These are phyloP conservation scores for Coemansia aciculifera DNA, from an alignment of 192 early-diverging fungal species.

Conservation along the genomic window DNA sequence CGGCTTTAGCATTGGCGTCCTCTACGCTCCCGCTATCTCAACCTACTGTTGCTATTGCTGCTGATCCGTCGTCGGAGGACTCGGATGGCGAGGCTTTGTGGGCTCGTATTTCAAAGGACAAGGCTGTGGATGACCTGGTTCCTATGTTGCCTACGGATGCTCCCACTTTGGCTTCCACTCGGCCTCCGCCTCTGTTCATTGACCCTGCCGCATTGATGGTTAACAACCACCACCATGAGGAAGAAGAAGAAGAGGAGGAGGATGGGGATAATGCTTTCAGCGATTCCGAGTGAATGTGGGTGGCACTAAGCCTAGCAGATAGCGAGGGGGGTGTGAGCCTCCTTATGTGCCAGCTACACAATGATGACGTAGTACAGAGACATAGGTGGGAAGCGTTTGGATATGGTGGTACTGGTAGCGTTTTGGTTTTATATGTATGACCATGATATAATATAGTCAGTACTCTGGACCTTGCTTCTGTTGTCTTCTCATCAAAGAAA, in stretches of 20 bases:
- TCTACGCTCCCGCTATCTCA: neutral
- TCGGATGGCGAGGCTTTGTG: slow-evolving; percentile 48
- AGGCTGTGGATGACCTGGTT: slow-evolving; percentile 23
- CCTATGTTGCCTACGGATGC: slow-evolving; percentile 17
- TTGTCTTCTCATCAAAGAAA: no score
- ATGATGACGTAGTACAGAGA: no score
- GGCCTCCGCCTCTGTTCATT: neutral
- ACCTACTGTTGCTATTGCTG: neutral
- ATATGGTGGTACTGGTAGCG: no score
- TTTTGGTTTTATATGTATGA: no score
- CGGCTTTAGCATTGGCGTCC: neutral
- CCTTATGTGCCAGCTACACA: no score
- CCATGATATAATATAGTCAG: no score
- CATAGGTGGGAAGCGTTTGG: no score
- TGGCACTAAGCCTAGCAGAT: no score
- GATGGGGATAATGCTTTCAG: neutral
- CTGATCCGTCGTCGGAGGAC: slow-evolving; percentile 9
- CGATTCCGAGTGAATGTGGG: neutral
- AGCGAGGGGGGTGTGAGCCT: no score
- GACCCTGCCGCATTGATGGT: neutral
- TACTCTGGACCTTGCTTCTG: no score
- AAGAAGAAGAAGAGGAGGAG: neutral
- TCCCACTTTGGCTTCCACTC: neutral
- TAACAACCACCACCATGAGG: neutral
- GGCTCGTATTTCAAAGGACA: slow-evolving; percentile 36